Evolutionary conservation across 2,329 filamentous ascomycete species (phyloP).

Genomic region (Penicillium hordei): DNA sequence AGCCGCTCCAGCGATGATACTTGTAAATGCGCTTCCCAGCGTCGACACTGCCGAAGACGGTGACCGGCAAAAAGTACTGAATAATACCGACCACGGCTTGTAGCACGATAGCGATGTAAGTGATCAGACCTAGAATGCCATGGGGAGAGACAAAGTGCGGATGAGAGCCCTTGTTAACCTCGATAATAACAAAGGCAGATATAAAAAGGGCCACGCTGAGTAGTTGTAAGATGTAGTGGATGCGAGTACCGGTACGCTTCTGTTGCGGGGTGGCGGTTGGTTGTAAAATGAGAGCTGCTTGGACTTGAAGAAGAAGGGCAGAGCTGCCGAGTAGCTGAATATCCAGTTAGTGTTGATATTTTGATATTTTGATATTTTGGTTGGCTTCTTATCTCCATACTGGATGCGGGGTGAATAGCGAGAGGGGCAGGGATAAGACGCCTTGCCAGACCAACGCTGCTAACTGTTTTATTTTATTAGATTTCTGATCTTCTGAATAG

Average conservation of each 20-base stretch:
- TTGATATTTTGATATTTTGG: not conserved
- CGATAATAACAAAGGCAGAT: constrained; percentile 46
- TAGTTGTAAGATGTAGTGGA: constrained; percentile 68
- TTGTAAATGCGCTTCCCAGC: constrained; percentile 84
- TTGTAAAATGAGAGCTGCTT: constrained; percentile 82
- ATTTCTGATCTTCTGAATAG: not conserved
- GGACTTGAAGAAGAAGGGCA: constrained; percentile 71
- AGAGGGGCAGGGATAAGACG: constrained; percentile 68
- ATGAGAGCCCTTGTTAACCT: constrained; percentile 75
- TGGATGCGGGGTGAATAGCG: constrained; percentile 86
- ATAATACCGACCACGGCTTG: constrained; percentile 80
- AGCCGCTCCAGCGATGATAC: constrained; percentile 79
- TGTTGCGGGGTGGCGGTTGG: constrained; percentile 76
- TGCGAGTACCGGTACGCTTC: constrained; percentile 63
- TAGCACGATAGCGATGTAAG: constrained; percentile 66
- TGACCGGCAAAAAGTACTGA: constrained; percentile 70
- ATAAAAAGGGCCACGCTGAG: constrained; percentile 50
- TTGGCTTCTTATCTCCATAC: constrained; percentile 51
- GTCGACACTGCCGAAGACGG: constrained; percentile 73
- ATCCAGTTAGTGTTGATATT: not conserved
- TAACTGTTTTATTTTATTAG: constrained; percentile 49
- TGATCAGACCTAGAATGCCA: constrained; percentile 76
- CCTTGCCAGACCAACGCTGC: constrained; percentile 73
- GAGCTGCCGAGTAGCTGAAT: constrained; percentile 51
- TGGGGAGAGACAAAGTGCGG: constrained; percentile 74